Evolutionary conservation across 106 monocot genomes (phyloP).

Genomic region (Acorus calamus): DNA sequence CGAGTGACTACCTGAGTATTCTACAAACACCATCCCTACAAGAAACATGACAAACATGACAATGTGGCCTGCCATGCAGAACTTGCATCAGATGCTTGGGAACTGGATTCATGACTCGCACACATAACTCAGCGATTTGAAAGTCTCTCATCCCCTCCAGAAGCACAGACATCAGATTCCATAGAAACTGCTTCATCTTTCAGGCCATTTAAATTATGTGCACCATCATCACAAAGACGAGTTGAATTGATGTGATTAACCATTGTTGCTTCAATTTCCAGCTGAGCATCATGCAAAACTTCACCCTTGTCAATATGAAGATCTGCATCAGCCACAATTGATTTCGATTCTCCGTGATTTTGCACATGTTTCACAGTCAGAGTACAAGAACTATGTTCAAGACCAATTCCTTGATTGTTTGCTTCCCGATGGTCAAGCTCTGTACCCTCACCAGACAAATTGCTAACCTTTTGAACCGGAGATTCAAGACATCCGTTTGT

Average conservation of each 20-base stretch:
- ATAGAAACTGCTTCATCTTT: conserved; percentile 2
- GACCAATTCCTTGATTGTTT: background rate
- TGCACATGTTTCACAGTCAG: background rate
- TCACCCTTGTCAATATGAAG: background rate
- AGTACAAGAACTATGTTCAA: conserved; percentile 1
- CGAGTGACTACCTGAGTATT: no score
- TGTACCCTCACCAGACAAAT: background rate
- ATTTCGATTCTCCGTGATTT: no score
- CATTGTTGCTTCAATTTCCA: no score
- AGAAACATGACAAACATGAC: no score
- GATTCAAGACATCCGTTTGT: background rate
- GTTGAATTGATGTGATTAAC: background rate
- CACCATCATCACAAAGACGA: background rate
- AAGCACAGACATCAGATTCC: conserved; percentile 2
- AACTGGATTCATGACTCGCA: no score
- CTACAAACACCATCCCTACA: no score
- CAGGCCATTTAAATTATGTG: background rate
- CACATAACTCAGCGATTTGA: background rate
- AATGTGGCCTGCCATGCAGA: no score
- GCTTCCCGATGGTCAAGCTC: background rate
- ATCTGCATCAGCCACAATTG: background rate
- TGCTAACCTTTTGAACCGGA: conserved; percentile 3
- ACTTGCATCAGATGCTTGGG: no score
- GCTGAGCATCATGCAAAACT: no score
- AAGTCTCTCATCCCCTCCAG: background rate